These are phyloP conservation scores for Cornus kousa DNA, from an alignment of 148 eudicot species.

Conservation along the genomic window DNA sequence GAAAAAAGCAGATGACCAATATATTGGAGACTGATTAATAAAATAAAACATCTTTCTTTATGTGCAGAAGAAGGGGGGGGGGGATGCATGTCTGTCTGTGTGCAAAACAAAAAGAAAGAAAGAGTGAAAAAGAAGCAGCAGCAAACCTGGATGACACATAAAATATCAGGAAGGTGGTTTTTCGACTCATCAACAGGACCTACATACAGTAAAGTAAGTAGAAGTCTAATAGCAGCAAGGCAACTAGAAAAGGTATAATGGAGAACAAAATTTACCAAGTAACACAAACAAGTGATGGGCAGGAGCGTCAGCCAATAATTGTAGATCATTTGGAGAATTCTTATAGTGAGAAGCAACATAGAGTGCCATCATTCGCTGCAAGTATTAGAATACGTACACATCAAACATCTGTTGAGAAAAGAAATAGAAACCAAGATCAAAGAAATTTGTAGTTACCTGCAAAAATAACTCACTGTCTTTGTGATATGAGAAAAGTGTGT, in stretches of 20 bases:
- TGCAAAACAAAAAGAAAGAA: not conserved
- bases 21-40: not conserved
- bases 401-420: slow-evolving; percentile 1
- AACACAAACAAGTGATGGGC: slow-evolving; percentile 97
- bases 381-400: slow-evolving; percentile 15
- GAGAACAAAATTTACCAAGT: slow-evolving; percentile 56
- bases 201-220: slow-evolving; percentile 27
- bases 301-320: slow-evolving; percentile 96
- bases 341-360: slow-evolving; percentile 98
- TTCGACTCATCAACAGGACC: slow-evolving; percentile 95
- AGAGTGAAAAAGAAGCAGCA: not conserved
- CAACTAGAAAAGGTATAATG: not conserved
- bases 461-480: slow-evolving; percentile 86
- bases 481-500: slow-evolving; percentile 95
- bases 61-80: not conserved
- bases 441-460: slow-evolving; percentile 52
- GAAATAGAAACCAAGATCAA: not conserved
- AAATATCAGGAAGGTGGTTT: slow-evolving; percentile 92
- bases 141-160: slow-evolving; percentile 90
- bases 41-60: not conserved
- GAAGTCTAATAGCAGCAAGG: not conserved
- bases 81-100: not conserved
- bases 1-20: not conserved
- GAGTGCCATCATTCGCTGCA: slow-evolving; percentile 98
- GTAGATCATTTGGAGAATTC: slow-evolving; percentile 95